Base-by-base conservation (phyloP, 1,284 basidiomycete species). In the Apiotrichum gamsii region DNA sequence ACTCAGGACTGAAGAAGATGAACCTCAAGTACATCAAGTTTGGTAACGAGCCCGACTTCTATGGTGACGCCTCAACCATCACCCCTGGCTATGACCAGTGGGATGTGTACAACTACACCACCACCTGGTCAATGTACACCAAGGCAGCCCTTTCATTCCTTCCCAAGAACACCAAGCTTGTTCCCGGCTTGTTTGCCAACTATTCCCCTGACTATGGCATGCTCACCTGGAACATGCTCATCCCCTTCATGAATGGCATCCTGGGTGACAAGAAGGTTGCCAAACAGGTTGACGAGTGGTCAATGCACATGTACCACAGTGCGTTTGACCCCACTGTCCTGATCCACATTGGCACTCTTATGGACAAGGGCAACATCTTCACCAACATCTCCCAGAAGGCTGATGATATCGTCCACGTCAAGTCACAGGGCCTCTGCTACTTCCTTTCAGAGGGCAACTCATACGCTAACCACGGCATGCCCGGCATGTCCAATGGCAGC, bases 401-500 rank as follows among this genome's bases (percentile, higher is more conserved):
- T 13, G 66, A 74, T 3, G 81, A 83, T 60, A 78, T 82, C 33
- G 57, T 65, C 6, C 76, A 76, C 15, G 75, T 78, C 11, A 67
- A 71, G 23, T 68, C 64, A 14, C 61, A 72, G 11, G 78, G 78
- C 4, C 67, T 84, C 8, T 69, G 75, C 34, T 85, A 84, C 5
- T 82, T 83, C 51, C 82, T 68, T 67, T 39, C 18, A 9, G 40
- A 42, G 40, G 21, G 20, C 20, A 42, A 42, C 49, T 34, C 31
- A n/a, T 42, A 42, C 13, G 40, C 20, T n/a, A 32, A 33, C 56
- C 75, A 74, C 73, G 83, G 84, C 47, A 78, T 80, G 9, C 81
- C 82, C 23, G 79, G 79, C 4, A 79, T 84, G 15, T 82, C 81
- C 62, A 82, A 85, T 58, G 79, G 80, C 1, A 84, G 79, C 10